These are phyloP conservation scores for Ophiostoma angusticollis DNA, from an alignment of 2,329 filamentous ascomycete species.

Conservation along the genomic window DNA sequence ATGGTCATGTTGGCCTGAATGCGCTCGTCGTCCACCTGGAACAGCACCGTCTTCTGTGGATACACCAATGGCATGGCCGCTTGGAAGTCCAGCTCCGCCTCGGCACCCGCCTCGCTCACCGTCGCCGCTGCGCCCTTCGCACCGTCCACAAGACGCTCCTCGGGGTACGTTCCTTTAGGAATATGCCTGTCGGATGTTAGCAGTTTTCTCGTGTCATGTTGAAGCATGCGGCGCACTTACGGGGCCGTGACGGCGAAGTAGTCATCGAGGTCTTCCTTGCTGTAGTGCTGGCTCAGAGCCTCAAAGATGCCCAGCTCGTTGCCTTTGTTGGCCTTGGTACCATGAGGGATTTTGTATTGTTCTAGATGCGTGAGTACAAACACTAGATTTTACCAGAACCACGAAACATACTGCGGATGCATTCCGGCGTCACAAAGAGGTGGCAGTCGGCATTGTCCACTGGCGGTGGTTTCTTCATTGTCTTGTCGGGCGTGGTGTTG, in stretches of 20 bases:
- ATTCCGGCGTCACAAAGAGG: constrained; percentile 12
- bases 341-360: constrained; percentile 16
- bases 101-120: constrained; percentile 13
- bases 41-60: constrained; percentile 30
- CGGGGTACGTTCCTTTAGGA: constrained; percentile 19
- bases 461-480: constrained; percentile 2
- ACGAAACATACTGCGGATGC: constrained; percentile 9
- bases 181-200: constrained; percentile 7
- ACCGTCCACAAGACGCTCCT: constrained; percentile 16
- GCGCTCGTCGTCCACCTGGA: constrained; percentile 20
- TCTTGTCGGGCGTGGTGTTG: neutral
- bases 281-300: constrained; percentile 17
- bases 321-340: constrained; percentile 11
- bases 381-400: neutral
- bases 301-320: constrained; percentile 20
- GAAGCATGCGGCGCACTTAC: neutral
- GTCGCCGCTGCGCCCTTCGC: constrained; percentile 13
- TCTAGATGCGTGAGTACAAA: constrained; percentile 7
- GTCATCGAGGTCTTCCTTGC: constrained; percentile 16
- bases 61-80: constrained; percentile 36
- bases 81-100: constrained; percentile 36
- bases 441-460: constrained; percentile 13
- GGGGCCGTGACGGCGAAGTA: constrained; percentile 13
- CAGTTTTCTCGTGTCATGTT: neutral
- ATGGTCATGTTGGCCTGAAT: constrained; percentile 18